Percentiles rank a stretch among this genome's conserved stretches.
Conservation (phyloP, 2,329 filamentous ascomycete species). For the Coleophoma eucalyptorum region DNA sequence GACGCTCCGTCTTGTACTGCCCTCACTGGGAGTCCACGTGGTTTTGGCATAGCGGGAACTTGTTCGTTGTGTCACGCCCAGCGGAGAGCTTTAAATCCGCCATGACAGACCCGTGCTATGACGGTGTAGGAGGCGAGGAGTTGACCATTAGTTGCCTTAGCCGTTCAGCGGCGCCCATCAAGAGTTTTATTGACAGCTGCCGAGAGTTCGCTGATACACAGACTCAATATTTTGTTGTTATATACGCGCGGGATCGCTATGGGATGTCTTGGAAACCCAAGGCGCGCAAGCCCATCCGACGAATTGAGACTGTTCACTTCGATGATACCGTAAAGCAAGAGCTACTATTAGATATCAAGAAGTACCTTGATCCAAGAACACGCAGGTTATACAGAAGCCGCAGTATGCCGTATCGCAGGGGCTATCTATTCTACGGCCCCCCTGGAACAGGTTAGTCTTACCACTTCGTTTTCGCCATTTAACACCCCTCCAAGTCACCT, state of each 20-base stretch:
- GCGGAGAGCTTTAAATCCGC: too few relatives aligned
- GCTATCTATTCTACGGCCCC: slow-evolving; percentile 72
- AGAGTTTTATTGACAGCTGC: slow-evolving; percentile 38
- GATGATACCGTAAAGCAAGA: slow-evolving; percentile 39
- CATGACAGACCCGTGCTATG: slow-evolving; percentile 30
- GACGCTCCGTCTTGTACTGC: slow-evolving; percentile 34
- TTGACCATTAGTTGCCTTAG: slow-evolving; percentile 46
- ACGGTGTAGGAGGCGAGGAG: slow-evolving; percentile 37
- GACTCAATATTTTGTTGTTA: slow-evolving; percentile 45
- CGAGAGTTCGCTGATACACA: slow-evolving; percentile 44
- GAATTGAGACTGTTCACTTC: slow-evolving; percentile 47
- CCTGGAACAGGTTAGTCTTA: slow-evolving; percentile 64
- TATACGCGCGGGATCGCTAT: slow-evolving; percentile 41
- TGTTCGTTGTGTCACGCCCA: too few relatives aligned
- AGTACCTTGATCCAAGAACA: slow-evolving; percentile 51
- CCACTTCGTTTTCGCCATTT: too few relatives aligned
- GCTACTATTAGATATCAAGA: slow-evolving; percentile 42
- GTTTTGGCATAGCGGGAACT: slow-evolving; percentile 28
- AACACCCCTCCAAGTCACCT: too few relatives aligned
- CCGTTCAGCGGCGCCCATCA: slow-evolving; percentile 45
- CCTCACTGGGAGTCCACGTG: slow-evolving; percentile 41
- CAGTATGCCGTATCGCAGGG: slow-evolving; percentile 71
- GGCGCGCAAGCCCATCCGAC: slow-evolving; percentile 43
- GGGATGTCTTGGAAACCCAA: slow-evolving; percentile 45
- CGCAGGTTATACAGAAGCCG: slow-evolving; percentile 80